Evolutionary conservation across 305 asterid species (phyloP), one percentile per base, ranked within the genome.

Genomic region (Nicotiana rustica): DNA sequence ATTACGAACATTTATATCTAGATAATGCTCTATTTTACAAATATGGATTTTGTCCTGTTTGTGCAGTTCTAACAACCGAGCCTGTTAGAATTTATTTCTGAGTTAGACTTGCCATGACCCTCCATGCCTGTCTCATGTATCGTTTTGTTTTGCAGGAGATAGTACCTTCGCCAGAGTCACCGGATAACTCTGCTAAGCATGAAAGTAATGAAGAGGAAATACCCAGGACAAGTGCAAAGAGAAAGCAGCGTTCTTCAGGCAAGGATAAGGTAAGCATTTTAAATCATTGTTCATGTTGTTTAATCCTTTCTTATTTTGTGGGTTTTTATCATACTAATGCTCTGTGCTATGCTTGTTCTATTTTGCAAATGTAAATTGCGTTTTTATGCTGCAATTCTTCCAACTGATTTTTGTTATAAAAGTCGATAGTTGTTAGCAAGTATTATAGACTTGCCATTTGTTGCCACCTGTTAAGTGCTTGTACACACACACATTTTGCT

Each of bases 221-320:
- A 6, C 59, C 57, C 52, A 14, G 12, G 71, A 18, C 61, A 36
- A 79, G 70, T 79, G 73, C 73, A 19, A 79, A 79, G 82, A 79
- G 31, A 29, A 76, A 55, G 29, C 57, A 94, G 87, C 90, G 84
- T 64, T 79, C 93, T 77, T 88, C 90, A 21, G 93, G 90, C 86
- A 84, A 76, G 31, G 65, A 29, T 17, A 76, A 0, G 66, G 80
- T 76, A 55, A 29, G 66, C 31, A 76, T 76, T 55, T 76, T n/a
- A 25, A 29, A 4, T 75, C 3, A 15, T 19, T 75, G 66, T 49
- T 75, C 47, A 52, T 29, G 65, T 52, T 76, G 55, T 25, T 13
- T 13, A 52, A 18, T 49, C 79, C 79, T 21, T 73, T 73, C 31
- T 76, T 76, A 29, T 76, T 38, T 9, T n/a, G 47, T n/a, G 17